phyloP scores from a whole-genome alignment of 768 basidiomycete species.

The Lactarius indigo region DNA sequence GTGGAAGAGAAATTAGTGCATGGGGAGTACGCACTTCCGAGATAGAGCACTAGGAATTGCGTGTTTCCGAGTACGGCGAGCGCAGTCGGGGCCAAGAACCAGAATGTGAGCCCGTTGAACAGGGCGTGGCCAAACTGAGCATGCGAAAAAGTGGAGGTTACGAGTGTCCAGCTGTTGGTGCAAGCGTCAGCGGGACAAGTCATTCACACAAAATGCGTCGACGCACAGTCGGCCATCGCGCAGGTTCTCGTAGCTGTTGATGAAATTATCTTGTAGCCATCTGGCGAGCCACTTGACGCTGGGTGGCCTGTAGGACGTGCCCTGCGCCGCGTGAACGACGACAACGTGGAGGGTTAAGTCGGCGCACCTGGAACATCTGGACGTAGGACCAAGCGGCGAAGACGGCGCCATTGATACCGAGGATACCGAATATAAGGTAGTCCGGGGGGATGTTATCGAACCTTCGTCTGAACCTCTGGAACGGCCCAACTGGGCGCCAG shows the following conservation, averaged over 20 bases:
- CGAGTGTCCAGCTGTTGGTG: slow-evolving; percentile 61
- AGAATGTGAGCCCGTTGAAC: slow-evolving; percentile 77
- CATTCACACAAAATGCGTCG: background rate
- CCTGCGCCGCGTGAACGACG: background rate
- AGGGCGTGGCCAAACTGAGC: slow-evolving; percentile 54
- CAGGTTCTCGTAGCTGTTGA: slow-evolving; percentile 57
- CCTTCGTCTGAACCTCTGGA: slow-evolving; percentile 29
- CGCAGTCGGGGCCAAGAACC: slow-evolving; percentile 68
- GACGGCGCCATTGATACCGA: slow-evolving; percentile 59
- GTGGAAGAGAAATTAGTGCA: background rate
- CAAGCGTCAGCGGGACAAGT: background rate
- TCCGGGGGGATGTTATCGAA: slow-evolving; percentile 53
- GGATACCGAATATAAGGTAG: slow-evolving; percentile 57
- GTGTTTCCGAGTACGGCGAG: slow-evolving; percentile 60
- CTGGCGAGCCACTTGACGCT: slow-evolving; percentile 38
- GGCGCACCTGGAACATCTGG: slow-evolving; percentile 28
- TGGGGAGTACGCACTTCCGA: slow-evolving; percentile 48
- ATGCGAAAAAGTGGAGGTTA: slow-evolving; percentile 74
- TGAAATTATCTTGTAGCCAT: slow-evolving; percentile 65
- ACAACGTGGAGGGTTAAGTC: background rate
- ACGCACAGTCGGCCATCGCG: slow-evolving; percentile 61
- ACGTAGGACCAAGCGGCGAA: slow-evolving; percentile 54
- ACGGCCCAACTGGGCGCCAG: slow-evolving; percentile 16
- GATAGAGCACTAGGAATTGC: slow-evolving; percentile 68
- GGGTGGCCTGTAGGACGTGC: slow-evolving; percentile 20